A percentile compares a stretch with the other conserved stretches of the same genome.
These are phyloP conservation scores for Globisporangium uncinulatum DNA, from an alignment of 352 stramenopile species.

Conservation along the genomic window DNA sequence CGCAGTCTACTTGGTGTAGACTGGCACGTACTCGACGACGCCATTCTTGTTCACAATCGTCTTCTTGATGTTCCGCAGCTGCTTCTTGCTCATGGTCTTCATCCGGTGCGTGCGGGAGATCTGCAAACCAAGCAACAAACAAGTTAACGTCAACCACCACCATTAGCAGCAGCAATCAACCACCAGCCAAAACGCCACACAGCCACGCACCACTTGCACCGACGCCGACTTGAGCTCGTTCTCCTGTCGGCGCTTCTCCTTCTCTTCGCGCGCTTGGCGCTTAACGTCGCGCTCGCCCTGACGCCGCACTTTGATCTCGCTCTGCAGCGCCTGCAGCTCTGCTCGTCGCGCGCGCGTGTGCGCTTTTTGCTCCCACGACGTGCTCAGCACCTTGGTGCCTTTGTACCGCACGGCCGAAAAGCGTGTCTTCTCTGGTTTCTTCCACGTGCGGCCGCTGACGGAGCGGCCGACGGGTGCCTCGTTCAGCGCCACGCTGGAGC, in stretches of 20 bases:
- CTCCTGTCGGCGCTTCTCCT: conserved; percentile 82
- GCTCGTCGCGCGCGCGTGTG: conserved; percentile 69
- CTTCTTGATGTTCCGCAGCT: conserved; percentile 90
- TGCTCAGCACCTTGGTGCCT: conserved; percentile 76
- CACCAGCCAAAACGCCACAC: neutral
- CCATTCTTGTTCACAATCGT: conserved; percentile 90
- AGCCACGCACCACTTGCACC: conserved; percentile 74
- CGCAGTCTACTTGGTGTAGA: conserved; percentile 72
- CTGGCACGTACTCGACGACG: conserved; percentile 83
- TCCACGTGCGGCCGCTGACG: conserved; percentile 78
- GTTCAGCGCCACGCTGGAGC: conserved; percentile 12
- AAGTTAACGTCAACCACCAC: neutral
- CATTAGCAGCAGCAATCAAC: conserved; percentile 4
- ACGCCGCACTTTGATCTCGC: conserved; percentile 71
- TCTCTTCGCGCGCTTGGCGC: conserved; percentile 74
- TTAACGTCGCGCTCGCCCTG: conserved; percentile 71
- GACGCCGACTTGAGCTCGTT: conserved; percentile 88
- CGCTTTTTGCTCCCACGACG: conserved; percentile 86
- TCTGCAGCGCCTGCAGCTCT: conserved; percentile 80
- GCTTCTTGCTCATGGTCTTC: conserved; percentile 93
- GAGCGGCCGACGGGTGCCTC: conserved; percentile 45
- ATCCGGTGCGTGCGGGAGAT: conserved; percentile 83
- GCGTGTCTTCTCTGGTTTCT: conserved; percentile 76
- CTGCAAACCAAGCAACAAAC: conserved; percentile 16
- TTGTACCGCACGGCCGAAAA: conserved; percentile 74